phyloP scores from a whole-genome alignment of 2,329 filamentous ascomycete genomes.

The Aureobasidium sp. region DNA sequence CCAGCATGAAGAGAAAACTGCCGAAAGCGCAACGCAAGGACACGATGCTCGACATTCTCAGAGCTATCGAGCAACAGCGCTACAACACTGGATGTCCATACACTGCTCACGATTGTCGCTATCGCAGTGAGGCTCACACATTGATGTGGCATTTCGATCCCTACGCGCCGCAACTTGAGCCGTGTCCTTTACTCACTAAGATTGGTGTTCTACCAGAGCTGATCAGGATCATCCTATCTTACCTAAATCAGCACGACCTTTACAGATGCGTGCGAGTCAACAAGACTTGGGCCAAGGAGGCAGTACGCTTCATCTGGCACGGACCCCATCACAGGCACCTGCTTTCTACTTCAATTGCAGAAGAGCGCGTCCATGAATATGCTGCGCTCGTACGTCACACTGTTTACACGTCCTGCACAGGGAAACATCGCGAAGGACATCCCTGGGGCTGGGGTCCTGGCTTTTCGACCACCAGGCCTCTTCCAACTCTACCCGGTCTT shows the following conservation, averaged over 20 bases:
- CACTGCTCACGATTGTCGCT: no score
- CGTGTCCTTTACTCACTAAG: not conserved
- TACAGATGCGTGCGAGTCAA: not conserved
- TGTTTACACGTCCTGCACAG: no score
- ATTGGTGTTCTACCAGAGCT: not conserved
- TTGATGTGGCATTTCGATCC: no score
- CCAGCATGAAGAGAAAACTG: no score
- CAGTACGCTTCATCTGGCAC: not conserved
- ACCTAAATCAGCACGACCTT: not conserved
- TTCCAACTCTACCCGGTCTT: not conserved
- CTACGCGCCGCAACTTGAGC: not conserved
- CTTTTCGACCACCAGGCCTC: not conserved
- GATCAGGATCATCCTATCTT: not conserved
- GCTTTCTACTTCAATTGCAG: not conserved
- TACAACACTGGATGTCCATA: no score
- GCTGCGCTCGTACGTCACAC: not conserved
- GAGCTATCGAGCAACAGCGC: no score
- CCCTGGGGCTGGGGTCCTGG: not conserved
- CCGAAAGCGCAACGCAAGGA: no score
- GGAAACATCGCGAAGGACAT: not conserved
- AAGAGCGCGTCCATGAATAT: not conserved
- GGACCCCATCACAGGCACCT: not conserved
- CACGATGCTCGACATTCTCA: no score
- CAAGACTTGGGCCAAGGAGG: not conserved
- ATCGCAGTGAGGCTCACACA: no score